Evolutionary conservation across 768 basidiomycete genomes (phyloP).

Genomic region (Leucogyrophana mollusca): DNA sequence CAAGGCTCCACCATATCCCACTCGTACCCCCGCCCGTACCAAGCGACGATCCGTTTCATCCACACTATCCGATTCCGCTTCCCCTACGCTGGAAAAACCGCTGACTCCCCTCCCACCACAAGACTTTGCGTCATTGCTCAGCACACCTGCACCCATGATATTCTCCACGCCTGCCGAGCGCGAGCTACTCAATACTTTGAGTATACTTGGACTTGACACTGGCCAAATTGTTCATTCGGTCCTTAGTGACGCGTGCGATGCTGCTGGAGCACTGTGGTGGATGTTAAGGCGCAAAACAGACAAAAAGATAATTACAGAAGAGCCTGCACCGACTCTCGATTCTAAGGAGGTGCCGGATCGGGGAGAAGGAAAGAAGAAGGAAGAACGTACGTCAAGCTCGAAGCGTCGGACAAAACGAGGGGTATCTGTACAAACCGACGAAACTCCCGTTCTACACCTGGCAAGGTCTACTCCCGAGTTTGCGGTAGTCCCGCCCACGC

Average conservation of each 20-base stretch:
- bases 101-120: conserved; percentile 37
- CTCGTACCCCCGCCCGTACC: conserved; percentile 90
- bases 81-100: conserved; percentile 48
- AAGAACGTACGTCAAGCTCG: conserved; percentile 17
- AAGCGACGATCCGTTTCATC: conserved; percentile 96
- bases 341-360: conserved; percentile 19
- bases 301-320: conserved; percentile 49
- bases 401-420: conserved; percentile 22
- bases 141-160: conserved; percentile 70
- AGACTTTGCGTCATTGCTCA: conserved; percentile 65
- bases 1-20: conserved; percentile 56
- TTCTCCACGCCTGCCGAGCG: conserved; percentile 86
- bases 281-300: conserved; percentile 83
- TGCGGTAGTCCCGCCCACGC: conserved; percentile 76
- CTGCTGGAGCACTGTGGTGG: conserved; percentile 94
- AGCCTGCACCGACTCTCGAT: neutral
- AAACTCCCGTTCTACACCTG: conserved; percentile 26
- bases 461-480: conserved; percentile 56
- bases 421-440: conserved; percentile 48
- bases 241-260: conserved; percentile 87
- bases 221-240: conserved; percentile 96
- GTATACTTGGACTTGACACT: conserved; percentile 82
- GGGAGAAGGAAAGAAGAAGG: conserved; percentile 32
- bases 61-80: conserved; percentile 64
- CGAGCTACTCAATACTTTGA: conserved; percentile 72